Percentiles rank a stretch among this genome's conserved stretches.
Conservation (phyloP, 306 rosid genomes). For the Sphenostylis stenocarpa region DNA sequence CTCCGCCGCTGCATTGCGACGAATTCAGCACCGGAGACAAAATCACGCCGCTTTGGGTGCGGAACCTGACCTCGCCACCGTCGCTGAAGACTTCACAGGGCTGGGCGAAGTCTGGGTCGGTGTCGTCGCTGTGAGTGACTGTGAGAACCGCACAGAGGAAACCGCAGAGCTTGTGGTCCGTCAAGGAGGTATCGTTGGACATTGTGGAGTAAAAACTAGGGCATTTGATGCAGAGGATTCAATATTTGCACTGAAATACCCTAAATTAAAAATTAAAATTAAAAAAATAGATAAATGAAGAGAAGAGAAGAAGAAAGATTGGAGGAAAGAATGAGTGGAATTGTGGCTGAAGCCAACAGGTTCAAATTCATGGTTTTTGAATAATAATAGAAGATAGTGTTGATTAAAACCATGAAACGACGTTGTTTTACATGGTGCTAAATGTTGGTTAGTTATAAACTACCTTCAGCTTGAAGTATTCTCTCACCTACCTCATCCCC, state of each 20-base stretch:
- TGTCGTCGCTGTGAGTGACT: slow-evolving; percentile 2
- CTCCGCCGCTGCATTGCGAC: not conserved
- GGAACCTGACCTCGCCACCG: slow-evolving; percentile 37
- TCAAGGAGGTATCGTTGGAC: slow-evolving; percentile 42
- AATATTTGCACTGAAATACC: not conserved
- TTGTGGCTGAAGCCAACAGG: not conserved
- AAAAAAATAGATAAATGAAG: not conserved
- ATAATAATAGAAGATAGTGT: not conserved
- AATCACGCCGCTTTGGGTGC: slow-evolving; percentile 48
- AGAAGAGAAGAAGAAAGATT: too few relatives aligned
- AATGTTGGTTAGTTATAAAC: too few relatives aligned
- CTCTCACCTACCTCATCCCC: too few relatives aligned
- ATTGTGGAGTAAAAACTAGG: slow-evolving; percentile 11
- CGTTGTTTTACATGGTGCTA: not conserved
- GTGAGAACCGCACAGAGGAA: slow-evolving; percentile 67
- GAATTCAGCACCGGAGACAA: slow-evolving; percentile 31
- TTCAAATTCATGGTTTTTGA: not conserved
- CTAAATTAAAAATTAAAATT: not conserved
- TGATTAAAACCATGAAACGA: not conserved
- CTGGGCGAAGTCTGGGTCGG: slow-evolving; percentile 27
- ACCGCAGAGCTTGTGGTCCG: slow-evolving; percentile 79
- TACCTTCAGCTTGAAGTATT: too few relatives aligned
- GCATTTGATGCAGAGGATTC: not conserved
- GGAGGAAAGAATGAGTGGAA: not conserved
- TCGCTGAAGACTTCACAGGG: slow-evolving; percentile 47